Conservation (phyloP, 352 stramenopile species). For the Thalassiosira livingstoniorum region DNA sequence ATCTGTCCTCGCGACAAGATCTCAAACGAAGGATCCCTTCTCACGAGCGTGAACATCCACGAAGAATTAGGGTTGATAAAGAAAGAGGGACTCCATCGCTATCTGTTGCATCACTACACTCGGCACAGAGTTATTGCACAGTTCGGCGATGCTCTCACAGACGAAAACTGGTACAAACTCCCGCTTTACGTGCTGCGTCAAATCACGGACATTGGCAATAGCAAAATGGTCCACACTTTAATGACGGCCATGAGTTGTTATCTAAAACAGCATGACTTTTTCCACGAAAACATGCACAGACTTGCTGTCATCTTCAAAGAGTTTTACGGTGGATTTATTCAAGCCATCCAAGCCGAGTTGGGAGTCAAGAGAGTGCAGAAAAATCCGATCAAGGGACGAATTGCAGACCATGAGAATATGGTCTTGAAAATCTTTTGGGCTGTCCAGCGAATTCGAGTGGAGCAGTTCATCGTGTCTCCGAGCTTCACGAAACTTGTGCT, state of each 20-base stretch:
- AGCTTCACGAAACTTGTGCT: no score
- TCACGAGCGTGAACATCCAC: background rate
- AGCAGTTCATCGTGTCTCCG: no score
- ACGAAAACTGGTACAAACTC: slow-evolving; percentile 4
- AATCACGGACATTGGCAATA: slow-evolving; percentile 7
- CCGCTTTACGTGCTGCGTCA: background rate
- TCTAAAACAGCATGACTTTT: slow-evolving; percentile 19
- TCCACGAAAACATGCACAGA: slow-evolving; percentile 31
- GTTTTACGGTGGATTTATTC: slow-evolving; percentile 19
- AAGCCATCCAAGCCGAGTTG: slow-evolving; percentile 3
- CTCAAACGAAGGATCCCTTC: background rate
- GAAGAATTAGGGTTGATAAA: background rate
- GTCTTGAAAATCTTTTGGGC: slow-evolving; percentile 12
- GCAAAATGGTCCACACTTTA: background rate
- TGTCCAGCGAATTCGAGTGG: background rate
- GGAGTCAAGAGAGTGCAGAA: slow-evolving; percentile 5
- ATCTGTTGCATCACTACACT: background rate
- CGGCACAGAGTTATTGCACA: background rate
- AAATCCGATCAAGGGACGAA: slow-evolving; percentile 21
- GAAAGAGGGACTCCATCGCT: background rate
- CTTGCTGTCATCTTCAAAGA: slow-evolving; percentile 14
- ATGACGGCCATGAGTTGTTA: background rate
- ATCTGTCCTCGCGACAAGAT: slow-evolving; percentile 1
- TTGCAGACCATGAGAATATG: slow-evolving; percentile 15
- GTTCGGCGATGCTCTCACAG: slow-evolving; percentile 11